phyloP scores from a whole-genome alignment of 2,329 filamentous ascomycete species.

The Thielaviopsis euricoi region DNA sequence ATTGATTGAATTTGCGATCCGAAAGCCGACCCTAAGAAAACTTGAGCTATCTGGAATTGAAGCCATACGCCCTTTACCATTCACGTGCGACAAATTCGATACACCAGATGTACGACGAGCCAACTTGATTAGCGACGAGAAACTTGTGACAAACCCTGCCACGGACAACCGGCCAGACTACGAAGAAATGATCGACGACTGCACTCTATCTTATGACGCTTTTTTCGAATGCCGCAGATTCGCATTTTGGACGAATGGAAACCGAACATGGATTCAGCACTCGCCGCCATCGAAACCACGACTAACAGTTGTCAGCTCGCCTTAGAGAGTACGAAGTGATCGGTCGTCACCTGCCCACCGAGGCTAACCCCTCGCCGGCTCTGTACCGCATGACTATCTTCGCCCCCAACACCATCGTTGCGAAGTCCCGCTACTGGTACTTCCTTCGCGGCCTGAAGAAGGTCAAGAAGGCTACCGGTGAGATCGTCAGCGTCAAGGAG shows the following conservation, averaged over 20 bases:
- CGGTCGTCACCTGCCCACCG: conserved; percentile 95
- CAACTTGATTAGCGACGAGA: background rate
- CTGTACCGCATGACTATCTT: conserved; percentile 99
- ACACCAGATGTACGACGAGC: background rate
- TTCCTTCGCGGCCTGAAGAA: conserved; percentile 98
- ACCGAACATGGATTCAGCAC: background rate
- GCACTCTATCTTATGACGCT: background rate
- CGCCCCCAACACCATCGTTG: conserved; percentile 91
- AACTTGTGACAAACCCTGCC: background rate
- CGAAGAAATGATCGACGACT: background rate
- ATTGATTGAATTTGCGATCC: background rate
- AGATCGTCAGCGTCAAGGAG: conserved; percentile 94
- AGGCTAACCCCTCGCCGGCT: conserved; percentile 92
- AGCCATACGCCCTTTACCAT: background rate
- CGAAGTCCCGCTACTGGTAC: conserved; percentile 99
- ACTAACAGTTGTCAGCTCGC: conserved; percentile 52
- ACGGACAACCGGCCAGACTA: background rate
- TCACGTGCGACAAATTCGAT: background rate
- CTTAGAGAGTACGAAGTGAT: conserved; percentile 99
- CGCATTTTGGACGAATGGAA: background rate
- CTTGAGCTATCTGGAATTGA: background rate
- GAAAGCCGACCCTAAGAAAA: background rate
- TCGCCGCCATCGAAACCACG: conserved; percentile 16
- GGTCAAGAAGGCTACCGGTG: conserved; percentile 99
- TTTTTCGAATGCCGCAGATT: background rate